Evolutionary conservation across 208 protist genomes (phyloP).

Genomic region (Strigomonas culicis): DNA sequence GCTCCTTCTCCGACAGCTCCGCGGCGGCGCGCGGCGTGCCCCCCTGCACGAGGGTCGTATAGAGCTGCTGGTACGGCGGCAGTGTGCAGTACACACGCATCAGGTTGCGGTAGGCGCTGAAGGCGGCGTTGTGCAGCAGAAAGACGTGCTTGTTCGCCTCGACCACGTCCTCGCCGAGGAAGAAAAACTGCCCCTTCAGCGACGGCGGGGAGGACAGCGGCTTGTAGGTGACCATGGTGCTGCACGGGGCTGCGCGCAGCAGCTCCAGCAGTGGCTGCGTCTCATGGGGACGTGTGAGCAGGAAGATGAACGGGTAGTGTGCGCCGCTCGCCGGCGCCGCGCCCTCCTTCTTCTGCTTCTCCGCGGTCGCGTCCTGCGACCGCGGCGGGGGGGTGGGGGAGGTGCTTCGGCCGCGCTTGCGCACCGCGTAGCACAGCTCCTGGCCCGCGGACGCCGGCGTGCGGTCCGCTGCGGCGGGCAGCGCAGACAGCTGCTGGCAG

Average conservation of each 20-base stretch:
- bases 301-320: slow-evolving; percentile 42
- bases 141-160: slow-evolving; percentile 64
- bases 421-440: slow-evolving; percentile 17
- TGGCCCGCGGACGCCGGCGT: not conserved
- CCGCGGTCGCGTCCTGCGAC: no score
- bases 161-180: slow-evolving; percentile 51
- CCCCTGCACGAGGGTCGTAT: not conserved
- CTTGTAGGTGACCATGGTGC: slow-evolving; percentile 15
- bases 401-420: slow-evolving; percentile 30
- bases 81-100: slow-evolving; percentile 71
- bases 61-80: slow-evolving; percentile 55
- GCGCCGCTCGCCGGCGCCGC: not conserved
- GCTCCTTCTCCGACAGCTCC: not conserved
- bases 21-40: not conserved
- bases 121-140: slow-evolving; percentile 50
- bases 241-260: slow-evolving; percentile 24
- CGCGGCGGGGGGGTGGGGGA: slow-evolving; percentile 20
- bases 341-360: not conserved
- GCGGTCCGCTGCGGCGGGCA: slow-evolving; percentile 4
- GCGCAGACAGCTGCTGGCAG: slow-evolving; percentile 37
- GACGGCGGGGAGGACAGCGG: slow-evolving; percentile 17
- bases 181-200: slow-evolving; percentile 25
- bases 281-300: slow-evolving; percentile 67
- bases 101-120: slow-evolving; percentile 52
- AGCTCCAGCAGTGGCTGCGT: slow-evolving; percentile 26